Base-by-base conservation (phyloP, 1,139 yeast species). In the Wickerhamomyces sp. region DNA sequence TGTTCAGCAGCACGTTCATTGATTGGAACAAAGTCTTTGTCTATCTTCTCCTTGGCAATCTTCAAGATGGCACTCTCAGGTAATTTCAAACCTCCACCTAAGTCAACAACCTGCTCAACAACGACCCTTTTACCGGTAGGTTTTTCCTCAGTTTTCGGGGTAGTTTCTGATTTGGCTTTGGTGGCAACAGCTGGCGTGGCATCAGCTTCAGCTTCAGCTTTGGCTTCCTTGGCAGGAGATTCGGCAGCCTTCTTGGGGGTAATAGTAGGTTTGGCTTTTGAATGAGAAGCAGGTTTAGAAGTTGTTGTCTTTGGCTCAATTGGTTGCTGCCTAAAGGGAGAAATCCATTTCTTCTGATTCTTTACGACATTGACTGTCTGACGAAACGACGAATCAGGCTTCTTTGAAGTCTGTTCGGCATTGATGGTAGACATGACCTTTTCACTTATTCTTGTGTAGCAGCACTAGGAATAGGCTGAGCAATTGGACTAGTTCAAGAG, bases 11-110 rank as follows among this genome's bases (percentile, higher is more conserved):
- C 56, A 45, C 53, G 54, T 18, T 45, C 43, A 33, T 57, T 52
- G 42, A 57, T 55, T 8, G 49, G 45, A 2, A 44, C 46, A 23
- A 59, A 36, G 39, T 53, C 48, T 40, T 49, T 49, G 32, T 54
- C 44, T 27, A 58, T 45, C 42, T 45, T 54, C 32, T 47, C 52
- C 44, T 43, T 51, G 2, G 61, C 61, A 43, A 58, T 58, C 9
- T 51, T 55, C 18, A 56, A 48, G 29, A 58, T 51, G 10, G 50
- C 48, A 37, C 58, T 52, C 56, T 75, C 78, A 34, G 78, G 70
- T 74, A 76, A 67, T 52, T 68, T 72, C 60, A 76, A 66, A 4
- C 81, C 81, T 44, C 74, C 68, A 41, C 81, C 81, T 49, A 76
- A 66, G 49, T 75, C 76, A 50, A 76, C 63, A 18, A 74, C 62